A percentile compares a stretch with the other conserved stretches of the same genome.
Evolutionary conservation across 2,329 filamentous ascomycete genomes (phyloP).

Genomic region (Leptodontidium sp.): DNA sequence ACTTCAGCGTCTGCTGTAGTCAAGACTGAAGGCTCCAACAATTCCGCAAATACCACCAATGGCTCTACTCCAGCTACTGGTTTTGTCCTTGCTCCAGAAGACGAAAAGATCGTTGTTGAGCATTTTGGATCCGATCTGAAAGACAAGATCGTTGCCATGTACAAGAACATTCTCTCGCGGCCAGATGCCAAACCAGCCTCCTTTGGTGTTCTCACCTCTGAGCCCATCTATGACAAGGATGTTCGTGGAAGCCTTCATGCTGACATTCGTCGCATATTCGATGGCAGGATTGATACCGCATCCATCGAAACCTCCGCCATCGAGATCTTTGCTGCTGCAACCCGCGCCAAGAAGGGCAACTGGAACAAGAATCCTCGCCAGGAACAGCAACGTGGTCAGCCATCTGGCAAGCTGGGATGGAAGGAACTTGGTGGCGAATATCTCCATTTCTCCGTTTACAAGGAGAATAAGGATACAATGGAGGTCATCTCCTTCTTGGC

Average conservation of each 20-base stretch:
- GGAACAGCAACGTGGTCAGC: constrained; percentile 27
- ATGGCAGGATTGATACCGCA: constrained; percentile 66
- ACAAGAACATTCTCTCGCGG: constrained; percentile 59
- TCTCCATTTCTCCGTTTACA: constrained; percentile 78
- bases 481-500: constrained; percentile 71
- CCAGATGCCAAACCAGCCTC: constrained; percentile 64
- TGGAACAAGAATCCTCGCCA: constrained; percentile 31
- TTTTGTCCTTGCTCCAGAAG: constrained; percentile 53
- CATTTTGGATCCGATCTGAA: constrained; percentile 61
- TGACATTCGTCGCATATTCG: constrained; percentile 67
- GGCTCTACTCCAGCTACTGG: neutral
- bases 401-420: constrained; percentile 61
- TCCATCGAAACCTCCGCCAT: constrained; percentile 66
- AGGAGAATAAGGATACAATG: constrained; percentile 83
- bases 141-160: constrained; percentile 55
- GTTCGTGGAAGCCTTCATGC: constrained; percentile 67
- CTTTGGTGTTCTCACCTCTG: constrained; percentile 60
- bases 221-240: constrained; percentile 66
- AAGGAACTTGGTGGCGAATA: constrained; percentile 73
- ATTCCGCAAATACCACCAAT: neutral
- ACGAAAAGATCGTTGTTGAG: constrained; percentile 52
- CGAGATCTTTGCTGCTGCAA: constrained; percentile 58
- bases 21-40: constrained; percentile 3
- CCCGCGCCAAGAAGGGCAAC: neutral
- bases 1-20: neutral